A percentile compares a stretch with the other conserved stretches of the same genome.
Conservation (phyloP, 306 rosid species). For the Benincasa hispida region DNA sequence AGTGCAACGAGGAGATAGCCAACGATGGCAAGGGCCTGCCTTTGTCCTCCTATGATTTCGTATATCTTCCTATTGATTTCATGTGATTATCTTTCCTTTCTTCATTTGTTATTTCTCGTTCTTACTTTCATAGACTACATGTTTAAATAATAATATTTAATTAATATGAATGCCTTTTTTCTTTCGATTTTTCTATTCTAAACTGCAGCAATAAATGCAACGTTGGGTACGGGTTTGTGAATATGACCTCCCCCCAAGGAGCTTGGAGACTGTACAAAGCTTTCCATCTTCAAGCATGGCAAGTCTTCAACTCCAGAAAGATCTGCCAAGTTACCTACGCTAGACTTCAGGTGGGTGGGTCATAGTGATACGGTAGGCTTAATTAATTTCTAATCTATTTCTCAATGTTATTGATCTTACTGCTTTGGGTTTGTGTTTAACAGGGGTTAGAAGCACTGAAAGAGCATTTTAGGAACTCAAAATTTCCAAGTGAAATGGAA, state of each 20-base stretch:
- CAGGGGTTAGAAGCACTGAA: slow-evolving; percentile 87
- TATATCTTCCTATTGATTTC: slow-evolving; percentile 93
- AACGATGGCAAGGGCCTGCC: slow-evolving; percentile 21
- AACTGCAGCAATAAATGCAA: slow-evolving; percentile 75
- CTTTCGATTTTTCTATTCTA: not conserved
- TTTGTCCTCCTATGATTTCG: slow-evolving; percentile 70
- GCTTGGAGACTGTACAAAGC: slow-evolving; percentile 76
- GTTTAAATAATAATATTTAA: not conserved
- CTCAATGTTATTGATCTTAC: not conserved
- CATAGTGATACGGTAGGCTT: not conserved
- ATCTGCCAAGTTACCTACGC: slow-evolving; percentile 85
- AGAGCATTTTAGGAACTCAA: slow-evolving; percentile 89
- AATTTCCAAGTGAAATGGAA: slow-evolving; percentile 79
- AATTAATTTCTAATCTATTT: not conserved
- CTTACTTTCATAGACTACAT: not conserved
- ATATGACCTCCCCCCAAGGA: slow-evolving; percentile 81
- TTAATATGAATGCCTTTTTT: not conserved
- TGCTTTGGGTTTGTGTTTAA: not conserved
- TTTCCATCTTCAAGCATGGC: slow-evolving; percentile 78
- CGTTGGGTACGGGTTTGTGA: slow-evolving; percentile 96
- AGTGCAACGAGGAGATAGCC: slow-evolving; percentile 55
- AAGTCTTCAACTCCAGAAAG: slow-evolving; percentile 83
- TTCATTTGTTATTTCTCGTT: not conserved
- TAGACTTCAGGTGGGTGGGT: slow-evolving; percentile 52
- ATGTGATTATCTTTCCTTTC: slow-evolving; percentile 21